Percentiles rank a stretch among this genome's conserved stretches.
These are phyloP conservation scores for Chlorella sp. DNA, from an alignment of 139 green algal species.

Conservation along the genomic window DNA sequence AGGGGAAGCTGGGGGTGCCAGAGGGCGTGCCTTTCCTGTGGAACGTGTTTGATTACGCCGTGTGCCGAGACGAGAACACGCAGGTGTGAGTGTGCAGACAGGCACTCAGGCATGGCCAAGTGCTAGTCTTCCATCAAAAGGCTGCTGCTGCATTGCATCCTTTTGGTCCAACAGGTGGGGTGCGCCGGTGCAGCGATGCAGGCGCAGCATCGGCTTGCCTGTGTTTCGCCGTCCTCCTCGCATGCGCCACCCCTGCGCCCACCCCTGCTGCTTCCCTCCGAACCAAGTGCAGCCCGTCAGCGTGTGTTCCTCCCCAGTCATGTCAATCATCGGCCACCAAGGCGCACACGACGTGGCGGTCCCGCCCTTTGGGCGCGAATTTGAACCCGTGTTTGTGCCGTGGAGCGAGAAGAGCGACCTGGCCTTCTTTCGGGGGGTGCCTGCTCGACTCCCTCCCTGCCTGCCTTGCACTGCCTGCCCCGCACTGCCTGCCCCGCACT, in stretches of 20 bases:
- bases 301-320: not conserved
- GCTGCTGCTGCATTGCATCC: not conserved
- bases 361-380: not conserved
- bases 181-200: not conserved
- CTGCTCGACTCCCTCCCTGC: not conserved
- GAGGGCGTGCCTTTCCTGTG: not conserved
- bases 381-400: not conserved
- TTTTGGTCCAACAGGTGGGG: not conserved
- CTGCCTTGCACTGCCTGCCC: not conserved
- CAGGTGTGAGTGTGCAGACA: not conserved
- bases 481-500: not conserved
- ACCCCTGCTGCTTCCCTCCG: too few species aligned
- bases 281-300: not conserved
- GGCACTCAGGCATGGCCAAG: too few species aligned
- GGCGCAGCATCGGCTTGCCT: not conserved
- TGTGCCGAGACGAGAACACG: not conserved
- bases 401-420: slow-evolving; percentile 2
- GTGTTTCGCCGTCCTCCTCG: not conserved
- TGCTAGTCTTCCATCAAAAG: too few species aligned
- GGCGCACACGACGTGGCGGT: not conserved
- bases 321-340: not conserved
- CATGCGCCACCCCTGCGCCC: not conserved
- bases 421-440: not conserved
- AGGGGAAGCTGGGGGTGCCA: slow-evolving; percentile 1
- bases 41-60: not conserved